These are phyloP conservation scores for Capronia americana DNA, from an alignment of 2,329 filamentous ascomycete genomes.

Conservation along the genomic window DNA sequence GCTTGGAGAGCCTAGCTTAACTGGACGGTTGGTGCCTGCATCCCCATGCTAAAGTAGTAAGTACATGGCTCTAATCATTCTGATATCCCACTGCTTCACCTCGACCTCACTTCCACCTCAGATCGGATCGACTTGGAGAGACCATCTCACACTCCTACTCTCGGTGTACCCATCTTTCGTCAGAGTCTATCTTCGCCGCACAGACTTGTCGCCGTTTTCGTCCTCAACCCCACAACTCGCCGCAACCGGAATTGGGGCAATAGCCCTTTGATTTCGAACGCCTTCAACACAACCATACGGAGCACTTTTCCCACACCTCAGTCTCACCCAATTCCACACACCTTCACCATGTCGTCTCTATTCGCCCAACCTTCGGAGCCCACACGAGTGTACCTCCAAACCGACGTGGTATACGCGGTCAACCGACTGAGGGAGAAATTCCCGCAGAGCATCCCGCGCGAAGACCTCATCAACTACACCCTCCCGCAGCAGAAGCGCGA, in stretches of 20 bases:
- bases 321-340: background rate
- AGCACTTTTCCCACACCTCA: background rate
- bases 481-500: slow-evolving; percentile 30
- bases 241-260: slow-evolving; percentile 29
- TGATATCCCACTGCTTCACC: background rate
- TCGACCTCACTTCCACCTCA: background rate
- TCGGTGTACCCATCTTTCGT: background rate
- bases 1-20: slow-evolving; percentile 1
- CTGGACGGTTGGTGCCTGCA: background rate
- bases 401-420: slow-evolving; percentile 85
- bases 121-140: background rate
- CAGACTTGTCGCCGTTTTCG: background rate
- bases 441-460: slow-evolving; percentile 77
- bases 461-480: slow-evolving; percentile 46
- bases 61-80: background rate
- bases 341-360: slow-evolving; percentile 43
- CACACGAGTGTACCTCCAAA: slow-evolving; percentile 80
- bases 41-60: background rate
- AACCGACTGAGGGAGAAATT: slow-evolving; percentile 80
- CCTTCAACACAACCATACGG: slow-evolving; percentile 4
- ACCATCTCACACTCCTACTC: background rate
- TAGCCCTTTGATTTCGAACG: slow-evolving; percentile 27
- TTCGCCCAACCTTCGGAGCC: slow-evolving; percentile 69
- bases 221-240: slow-evolving; percentile 7
- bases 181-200: background rate